A percentile compares a stretch with the other conserved stretches of the same genome.
These are phyloP conservation scores for Ramaria sp. DNA, from an alignment of 768 basidiomycete species.

Conservation along the genomic window DNA sequence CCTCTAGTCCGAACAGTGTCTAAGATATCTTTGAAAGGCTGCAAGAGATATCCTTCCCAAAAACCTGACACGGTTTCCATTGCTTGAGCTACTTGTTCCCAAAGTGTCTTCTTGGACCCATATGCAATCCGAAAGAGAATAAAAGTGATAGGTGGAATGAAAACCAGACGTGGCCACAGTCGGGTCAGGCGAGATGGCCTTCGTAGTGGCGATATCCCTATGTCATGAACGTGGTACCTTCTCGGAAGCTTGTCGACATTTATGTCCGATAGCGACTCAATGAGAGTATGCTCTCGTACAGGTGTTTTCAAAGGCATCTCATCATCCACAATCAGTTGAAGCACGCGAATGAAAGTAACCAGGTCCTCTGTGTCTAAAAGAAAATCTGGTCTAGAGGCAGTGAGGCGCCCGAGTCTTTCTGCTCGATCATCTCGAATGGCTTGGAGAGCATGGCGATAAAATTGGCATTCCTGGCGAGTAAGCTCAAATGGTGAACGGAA, in stretches of 20 bases:
- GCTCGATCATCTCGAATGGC: slow-evolving; percentile 59
- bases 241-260: slow-evolving; percentile 20
- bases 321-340: slow-evolving; percentile 8
- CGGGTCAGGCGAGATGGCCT: slow-evolving; percentile 61
- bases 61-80: slow-evolving; percentile 63
- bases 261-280: slow-evolving; percentile 12
- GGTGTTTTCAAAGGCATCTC: slow-evolving; percentile 4
- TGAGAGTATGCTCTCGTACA: slow-evolving; percentile 13
- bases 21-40: slow-evolving; percentile 72
- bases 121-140: slow-evolving; percentile 42
- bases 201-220: slow-evolving; percentile 30
- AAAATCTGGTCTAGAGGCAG: slow-evolving; percentile 35
- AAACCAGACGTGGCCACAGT: slow-evolving; percentile 72
- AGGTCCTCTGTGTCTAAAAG: slow-evolving; percentile 4
- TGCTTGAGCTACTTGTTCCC: slow-evolving; percentile 45
- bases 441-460: slow-evolving; percentile 49
- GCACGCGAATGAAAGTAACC: neutral
- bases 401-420: slow-evolving; percentile 51
- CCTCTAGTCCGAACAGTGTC: slow-evolving; percentile 77
- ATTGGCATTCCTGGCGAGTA: slow-evolving; percentile 53
- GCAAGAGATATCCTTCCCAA: slow-evolving; percentile 72
- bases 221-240: slow-evolving; percentile 21
- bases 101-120: slow-evolving; percentile 46
- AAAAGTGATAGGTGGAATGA: slow-evolving; percentile 59
- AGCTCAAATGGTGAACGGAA: slow-evolving; percentile 48